Conservation (phyloP, 2,329 filamentous ascomycete genomes). For the Ascocoryne sarcoides region DNA sequence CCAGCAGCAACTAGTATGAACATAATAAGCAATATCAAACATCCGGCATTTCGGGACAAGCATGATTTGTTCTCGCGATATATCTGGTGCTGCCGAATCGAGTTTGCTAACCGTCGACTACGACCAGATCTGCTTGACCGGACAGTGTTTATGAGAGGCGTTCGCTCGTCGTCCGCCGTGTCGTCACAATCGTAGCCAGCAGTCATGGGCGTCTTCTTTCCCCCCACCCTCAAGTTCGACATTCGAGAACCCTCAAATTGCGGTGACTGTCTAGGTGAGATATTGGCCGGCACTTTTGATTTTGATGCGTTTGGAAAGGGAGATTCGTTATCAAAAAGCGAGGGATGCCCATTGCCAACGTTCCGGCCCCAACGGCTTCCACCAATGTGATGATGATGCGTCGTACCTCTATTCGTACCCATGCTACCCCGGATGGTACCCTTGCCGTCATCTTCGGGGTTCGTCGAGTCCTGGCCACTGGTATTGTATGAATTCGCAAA, state of each 20-base stretch:
- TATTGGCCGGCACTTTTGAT: conserved; percentile 49
- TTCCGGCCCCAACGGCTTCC: conserved; percentile 70
- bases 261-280: conserved; percentile 48
- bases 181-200: conserved; percentile 74
- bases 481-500: conserved; percentile 71
- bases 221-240: conserved; percentile 37
- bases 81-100: conserved; percentile 59
- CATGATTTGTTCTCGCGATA: conserved; percentile 55
- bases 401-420: conserved; percentile 56
- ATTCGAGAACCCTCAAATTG: conserved; percentile 63
- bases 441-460: conserved; percentile 60
- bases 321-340: conserved; percentile 68
- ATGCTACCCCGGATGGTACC: conserved; percentile 51
- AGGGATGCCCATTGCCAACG: conserved; percentile 56
- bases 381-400: conserved; percentile 73
- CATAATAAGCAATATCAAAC: conserved; percentile 74
- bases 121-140: conserved; percentile 53
- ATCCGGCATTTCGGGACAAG: conserved; percentile 71
- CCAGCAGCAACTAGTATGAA: conserved; percentile 75
- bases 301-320: conserved; percentile 63
- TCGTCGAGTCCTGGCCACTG: conserved; percentile 38
- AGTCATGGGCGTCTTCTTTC: conserved; percentile 52
- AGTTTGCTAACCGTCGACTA: conserved; percentile 43
- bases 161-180: conserved; percentile 78
- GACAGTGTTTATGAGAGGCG: conserved; percentile 61